Conservation (phyloP, 768 basidiomycete genomes). For the Scleroderma bovista region DNA sequence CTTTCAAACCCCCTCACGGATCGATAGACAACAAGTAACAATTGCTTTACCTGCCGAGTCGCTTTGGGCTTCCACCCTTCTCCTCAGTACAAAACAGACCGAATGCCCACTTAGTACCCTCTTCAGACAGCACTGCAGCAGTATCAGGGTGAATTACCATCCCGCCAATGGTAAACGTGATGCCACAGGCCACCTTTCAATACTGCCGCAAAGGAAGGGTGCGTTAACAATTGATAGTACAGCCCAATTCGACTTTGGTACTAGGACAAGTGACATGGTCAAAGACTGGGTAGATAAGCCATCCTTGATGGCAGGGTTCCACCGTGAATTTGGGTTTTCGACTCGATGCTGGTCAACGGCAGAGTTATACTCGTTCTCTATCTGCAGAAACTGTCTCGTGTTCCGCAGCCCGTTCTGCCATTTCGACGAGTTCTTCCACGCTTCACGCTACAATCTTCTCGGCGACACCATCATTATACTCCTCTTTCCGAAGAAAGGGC, state of each 20-base stretch:
- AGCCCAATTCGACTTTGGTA: constrained; percentile 70
- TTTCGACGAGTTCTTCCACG: constrained; percentile 46
- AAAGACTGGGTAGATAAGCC: constrained; percentile 48
- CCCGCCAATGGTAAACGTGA: constrained; percentile 72
- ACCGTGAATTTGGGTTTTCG: constrained; percentile 32
- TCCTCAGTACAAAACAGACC: constrained; percentile 66
- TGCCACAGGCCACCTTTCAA: constrained; percentile 64
- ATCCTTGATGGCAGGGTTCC: constrained; percentile 66
- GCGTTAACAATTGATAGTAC: constrained; percentile 43
- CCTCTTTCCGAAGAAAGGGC: constrained; percentile 49
- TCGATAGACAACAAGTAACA: too few relatives aligned
- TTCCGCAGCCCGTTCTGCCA: constrained; percentile 41
- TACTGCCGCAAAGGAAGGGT: constrained; percentile 61
- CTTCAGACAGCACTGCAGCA: constrained; percentile 41
- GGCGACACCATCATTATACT: constrained; percentile 60
- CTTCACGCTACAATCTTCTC: constrained; percentile 45
- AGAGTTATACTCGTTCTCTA: constrained; percentile 45
- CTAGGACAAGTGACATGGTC: constrained; percentile 24
- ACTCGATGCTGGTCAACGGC: constrained; percentile 36
- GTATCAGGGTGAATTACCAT: constrained; percentile 53
- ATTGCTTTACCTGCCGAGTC: too few relatives aligned
- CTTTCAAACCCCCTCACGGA: too few relatives aligned
- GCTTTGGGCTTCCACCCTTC: constrained; percentile 61
- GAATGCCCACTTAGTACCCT: constrained; percentile 35
- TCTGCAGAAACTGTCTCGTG: constrained; percentile 37